Evolutionary conservation across 1,139 yeast species (phyloP).

Genomic region (Protomyces arabidopsidicola): DNA sequence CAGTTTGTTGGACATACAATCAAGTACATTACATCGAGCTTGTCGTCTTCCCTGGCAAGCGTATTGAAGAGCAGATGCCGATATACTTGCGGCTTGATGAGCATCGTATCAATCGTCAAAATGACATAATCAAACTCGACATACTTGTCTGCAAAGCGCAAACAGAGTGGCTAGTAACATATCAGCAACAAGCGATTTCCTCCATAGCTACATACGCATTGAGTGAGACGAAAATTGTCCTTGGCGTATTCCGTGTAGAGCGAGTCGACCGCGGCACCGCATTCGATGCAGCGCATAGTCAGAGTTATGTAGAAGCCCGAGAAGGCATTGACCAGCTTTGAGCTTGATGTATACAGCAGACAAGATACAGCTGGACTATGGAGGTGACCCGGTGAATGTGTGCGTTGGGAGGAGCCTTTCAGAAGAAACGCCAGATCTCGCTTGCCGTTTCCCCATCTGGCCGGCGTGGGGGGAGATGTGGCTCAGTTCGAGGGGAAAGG

Average conservation of each 20-base stretch:
- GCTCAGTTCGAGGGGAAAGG: too few relatives aligned
- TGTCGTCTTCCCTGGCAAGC: constrained; percentile 40
- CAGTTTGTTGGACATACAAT: constrained; percentile 20
- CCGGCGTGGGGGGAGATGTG: too few relatives aligned
- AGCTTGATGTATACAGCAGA: too few relatives aligned
- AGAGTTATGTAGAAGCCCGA: too few relatives aligned
- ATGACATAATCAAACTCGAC: constrained; percentile 85
- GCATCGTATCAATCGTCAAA: constrained; percentile 72
- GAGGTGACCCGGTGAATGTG: too few relatives aligned
- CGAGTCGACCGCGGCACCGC: constrained; percentile 59
- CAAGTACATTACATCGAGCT: constrained; percentile 29
- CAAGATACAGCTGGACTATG: too few relatives aligned
- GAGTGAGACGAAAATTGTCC: constrained; percentile 72
- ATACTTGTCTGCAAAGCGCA: constrained; percentile 77
- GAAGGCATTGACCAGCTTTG: too few relatives aligned
- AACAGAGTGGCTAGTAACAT: constrained; percentile 48
- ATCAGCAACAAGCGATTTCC: neutral
- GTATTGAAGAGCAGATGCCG: constrained; percentile 80
- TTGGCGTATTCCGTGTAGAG: constrained; percentile 71
- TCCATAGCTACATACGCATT: constrained; percentile 46
- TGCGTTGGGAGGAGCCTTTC: too few relatives aligned
- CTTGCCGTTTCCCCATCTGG: too few relatives aligned
- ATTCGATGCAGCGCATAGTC: constrained; percentile 82
- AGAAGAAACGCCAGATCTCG: too few relatives aligned
- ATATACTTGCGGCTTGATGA: constrained; percentile 83